These are phyloP conservation scores for Myxozyma vanderwaltii DNA, from an alignment of 805 yeast genomes.

Conservation along the genomic window DNA sequence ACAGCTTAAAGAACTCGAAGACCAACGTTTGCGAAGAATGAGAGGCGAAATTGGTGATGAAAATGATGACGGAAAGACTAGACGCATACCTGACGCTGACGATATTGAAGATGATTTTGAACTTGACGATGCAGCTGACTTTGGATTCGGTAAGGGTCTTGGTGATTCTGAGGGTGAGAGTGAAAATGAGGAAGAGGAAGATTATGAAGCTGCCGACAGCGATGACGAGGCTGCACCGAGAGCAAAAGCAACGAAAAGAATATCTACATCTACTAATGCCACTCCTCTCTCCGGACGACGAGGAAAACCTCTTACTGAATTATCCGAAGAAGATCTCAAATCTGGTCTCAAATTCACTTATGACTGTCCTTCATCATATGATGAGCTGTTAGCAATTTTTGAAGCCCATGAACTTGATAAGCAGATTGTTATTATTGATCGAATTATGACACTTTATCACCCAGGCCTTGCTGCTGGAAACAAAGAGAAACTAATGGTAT, in stretches of 20 bases:
- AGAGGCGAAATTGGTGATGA: constrained; percentile 39
- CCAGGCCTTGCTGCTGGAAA: constrained; percentile 83
- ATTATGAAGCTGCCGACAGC: constrained; percentile 43
- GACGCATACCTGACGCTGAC: constrained; percentile 48
- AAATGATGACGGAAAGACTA: constrained; percentile 50
- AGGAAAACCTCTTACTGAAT: not conserved
- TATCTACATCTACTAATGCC: constrained; percentile 2
- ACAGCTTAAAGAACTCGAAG: constrained; percentile 40
- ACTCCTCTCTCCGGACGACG: not conserved
- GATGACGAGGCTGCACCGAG: constrained; percentile 29
- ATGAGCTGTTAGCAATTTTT: constrained; percentile 69
- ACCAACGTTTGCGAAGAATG: constrained; percentile 46
- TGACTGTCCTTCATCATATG: constrained; percentile 56
- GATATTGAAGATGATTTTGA: constrained; percentile 29
- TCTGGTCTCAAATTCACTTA: constrained; percentile 36
- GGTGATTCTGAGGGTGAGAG: constrained; percentile 35
- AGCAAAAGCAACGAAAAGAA: not conserved
- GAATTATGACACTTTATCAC: constrained; percentile 62
- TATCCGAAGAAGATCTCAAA: constrained; percentile 19
- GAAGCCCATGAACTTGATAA: constrained; percentile 64
- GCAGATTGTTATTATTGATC: constrained; percentile 49
- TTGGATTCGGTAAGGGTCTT: constrained; percentile 38
- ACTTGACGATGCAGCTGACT: constrained; percentile 49
- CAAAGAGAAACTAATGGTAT: constrained; percentile 55
- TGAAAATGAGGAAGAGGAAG: constrained; percentile 47